Conservation (phyloP, 148 eudicot genomes). For the Dysphania ambrosioides region DNA sequence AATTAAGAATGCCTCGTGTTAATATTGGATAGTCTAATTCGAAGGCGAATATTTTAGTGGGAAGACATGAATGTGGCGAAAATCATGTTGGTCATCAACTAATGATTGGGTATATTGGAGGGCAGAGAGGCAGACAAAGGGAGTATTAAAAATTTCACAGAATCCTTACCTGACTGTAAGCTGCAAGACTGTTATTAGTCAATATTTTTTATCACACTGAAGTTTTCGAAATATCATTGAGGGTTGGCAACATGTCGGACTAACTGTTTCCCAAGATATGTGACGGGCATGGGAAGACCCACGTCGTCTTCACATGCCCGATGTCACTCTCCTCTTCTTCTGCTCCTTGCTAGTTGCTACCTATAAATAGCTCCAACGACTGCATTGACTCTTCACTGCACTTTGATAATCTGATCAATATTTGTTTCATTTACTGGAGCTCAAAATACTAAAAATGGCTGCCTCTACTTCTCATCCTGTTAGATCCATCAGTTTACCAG, state of each 20-base stretch:
- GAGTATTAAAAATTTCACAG: neutral
- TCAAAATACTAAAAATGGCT: conserved; percentile 23
- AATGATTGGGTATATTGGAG: conserved; percentile 18
- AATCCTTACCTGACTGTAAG: neutral
- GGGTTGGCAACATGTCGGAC: conserved; percentile 28
- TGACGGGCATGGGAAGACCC: conserved; percentile 15
- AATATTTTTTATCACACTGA: neutral
- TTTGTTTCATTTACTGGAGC: neutral
- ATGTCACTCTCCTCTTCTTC: neutral
- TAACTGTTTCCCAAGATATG: conserved; percentile 1
- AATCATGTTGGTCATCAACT: conserved; percentile 14
- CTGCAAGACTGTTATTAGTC: neutral
- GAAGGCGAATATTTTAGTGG: neutral
- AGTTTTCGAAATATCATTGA: neutral
- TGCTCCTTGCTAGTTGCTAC: neutral
- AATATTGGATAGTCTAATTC: neutral
- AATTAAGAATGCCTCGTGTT: too few species aligned
- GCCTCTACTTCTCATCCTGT: conserved; percentile 23
- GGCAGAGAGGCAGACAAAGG: conserved; percentile 9
- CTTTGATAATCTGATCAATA: neutral
- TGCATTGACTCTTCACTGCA: neutral
- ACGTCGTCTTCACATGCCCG: conserved; percentile 22
- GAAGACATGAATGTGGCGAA: conserved; percentile 1
- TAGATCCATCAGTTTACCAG: conserved; percentile 50
- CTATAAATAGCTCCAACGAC: conserved; percentile 3